Evolutionary conservation across 1,284 basidiomycete species (phyloP).

Genomic region (Microbotryum lychnidis-dioicae): DNA sequence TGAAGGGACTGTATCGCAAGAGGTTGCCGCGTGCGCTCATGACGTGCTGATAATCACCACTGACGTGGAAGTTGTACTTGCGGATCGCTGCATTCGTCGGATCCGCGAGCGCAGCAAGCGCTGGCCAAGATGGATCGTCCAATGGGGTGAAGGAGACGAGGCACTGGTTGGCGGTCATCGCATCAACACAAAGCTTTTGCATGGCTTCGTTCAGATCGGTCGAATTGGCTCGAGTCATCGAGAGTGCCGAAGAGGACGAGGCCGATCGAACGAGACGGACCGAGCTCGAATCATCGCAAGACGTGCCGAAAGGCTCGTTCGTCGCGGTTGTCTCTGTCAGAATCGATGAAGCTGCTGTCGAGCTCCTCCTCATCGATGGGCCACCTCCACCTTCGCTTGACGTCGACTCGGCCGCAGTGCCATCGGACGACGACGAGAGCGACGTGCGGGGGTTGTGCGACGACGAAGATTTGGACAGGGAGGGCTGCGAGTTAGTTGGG

Average conservation of each 20-base stretch:
- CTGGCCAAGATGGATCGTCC: conserved; percentile 45
- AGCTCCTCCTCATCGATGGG: not conserved
- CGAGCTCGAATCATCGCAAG: conserved; percentile 1
- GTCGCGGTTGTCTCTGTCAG: not conserved
- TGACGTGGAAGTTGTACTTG: conserved; percentile 79
- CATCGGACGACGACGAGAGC: not conserved
- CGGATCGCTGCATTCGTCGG: conserved; percentile 44
- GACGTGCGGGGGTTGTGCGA: not conserved
- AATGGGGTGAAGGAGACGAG: conserved; percentile 63
- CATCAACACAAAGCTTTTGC: conserved; percentile 69
- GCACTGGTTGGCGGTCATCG: conserved; percentile 69
- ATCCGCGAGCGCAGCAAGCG: conserved; percentile 5
- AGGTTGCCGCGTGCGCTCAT: conserved; percentile 82
- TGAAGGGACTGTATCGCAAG: conserved; percentile 77
- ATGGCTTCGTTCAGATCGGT: conserved; percentile 53
- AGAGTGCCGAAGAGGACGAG: too few relatives aligned
- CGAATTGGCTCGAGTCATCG: conserved; percentile 29
- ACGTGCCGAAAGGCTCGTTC: not conserved
- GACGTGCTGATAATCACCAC: conserved; percentile 84
- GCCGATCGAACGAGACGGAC: not conserved
- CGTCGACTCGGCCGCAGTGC: not conserved
- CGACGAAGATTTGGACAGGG: not conserved
- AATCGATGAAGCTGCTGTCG: conserved; percentile 2
- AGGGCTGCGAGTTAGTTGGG: not conserved
- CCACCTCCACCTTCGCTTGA: not conserved